phyloP scores from a whole-genome alignment of 1,284 basidiomycete species.

The Rhodotorula sp. region DNA sequence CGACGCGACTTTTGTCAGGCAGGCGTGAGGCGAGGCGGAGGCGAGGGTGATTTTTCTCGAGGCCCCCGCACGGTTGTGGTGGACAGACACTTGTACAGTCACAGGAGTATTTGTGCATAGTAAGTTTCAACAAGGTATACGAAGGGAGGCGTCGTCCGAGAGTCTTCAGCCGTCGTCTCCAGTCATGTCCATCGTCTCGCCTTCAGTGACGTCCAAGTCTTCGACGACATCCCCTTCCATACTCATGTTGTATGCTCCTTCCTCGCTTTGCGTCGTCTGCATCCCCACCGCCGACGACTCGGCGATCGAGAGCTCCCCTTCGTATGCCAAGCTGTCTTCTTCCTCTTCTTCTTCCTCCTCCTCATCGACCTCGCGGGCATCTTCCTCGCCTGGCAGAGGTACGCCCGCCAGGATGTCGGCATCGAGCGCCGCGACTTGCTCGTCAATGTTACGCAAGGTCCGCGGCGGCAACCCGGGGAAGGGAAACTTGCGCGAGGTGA shows the following conservation, averaged over 20 bases:
- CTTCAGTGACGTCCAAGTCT: conserved; percentile 15
- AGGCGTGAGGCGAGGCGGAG: not conserved
- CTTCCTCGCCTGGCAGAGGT: not conserved
- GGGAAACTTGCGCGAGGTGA: conserved; percentile 14
- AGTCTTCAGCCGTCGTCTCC: not conserved
- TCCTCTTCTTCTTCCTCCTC: not conserved
- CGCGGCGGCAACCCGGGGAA: conserved; percentile 44
- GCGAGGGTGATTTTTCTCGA: no score
- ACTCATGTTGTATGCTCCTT: conserved; percentile 13
- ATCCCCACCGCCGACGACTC: not conserved
- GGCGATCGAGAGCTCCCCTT: not conserved
- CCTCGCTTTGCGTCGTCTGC: conserved; percentile 1
- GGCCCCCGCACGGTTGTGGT: no score
- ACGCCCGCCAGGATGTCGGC: conserved; percentile 11
- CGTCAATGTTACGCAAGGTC: conserved; percentile 46
- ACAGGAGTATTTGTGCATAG: no score
- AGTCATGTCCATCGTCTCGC: conserved; percentile 38
- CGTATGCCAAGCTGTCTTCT: not conserved
- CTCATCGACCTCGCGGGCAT: not conserved
- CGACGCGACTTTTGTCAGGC: conserved; percentile 60
- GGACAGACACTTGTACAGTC: no score
- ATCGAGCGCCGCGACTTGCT: conserved; percentile 41
- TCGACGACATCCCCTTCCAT: not conserved
- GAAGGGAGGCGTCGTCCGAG: no score
- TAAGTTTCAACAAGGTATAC: no score